These are phyloP conservation scores for Backusella australiensis DNA, from an alignment of 192 early-diverging fungal genomes.

Conservation along the genomic window DNA sequence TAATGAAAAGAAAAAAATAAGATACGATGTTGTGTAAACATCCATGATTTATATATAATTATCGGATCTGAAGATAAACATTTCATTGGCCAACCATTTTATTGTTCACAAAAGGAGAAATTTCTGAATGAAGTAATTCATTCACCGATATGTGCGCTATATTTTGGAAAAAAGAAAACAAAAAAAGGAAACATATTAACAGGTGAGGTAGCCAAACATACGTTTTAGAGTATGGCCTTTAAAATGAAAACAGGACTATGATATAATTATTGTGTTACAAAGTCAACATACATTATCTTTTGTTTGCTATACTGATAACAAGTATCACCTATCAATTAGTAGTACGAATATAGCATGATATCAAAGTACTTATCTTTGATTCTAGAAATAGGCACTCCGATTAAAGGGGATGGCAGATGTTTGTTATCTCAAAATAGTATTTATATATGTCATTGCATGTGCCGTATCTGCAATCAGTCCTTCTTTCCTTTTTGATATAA, in stretches of 20 bases:
- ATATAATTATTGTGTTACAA: neutral
- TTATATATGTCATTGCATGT: neutral
- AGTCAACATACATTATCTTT: neutral
- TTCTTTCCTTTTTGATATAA: neutral
- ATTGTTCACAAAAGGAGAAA: neutral
- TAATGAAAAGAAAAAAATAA: neutral
- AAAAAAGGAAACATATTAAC: neutral
- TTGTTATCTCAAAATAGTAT: neutral
- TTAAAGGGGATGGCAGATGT: neutral
- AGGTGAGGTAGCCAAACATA: neutral
- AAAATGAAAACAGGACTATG: neutral
- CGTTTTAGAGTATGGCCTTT: neutral
- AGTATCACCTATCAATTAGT: neutral
- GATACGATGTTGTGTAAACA: neutral
- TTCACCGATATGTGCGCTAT: neutral
- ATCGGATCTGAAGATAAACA: neutral
- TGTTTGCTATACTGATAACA: conserved; percentile 7
- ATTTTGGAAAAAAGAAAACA: neutral
- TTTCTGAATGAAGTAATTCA: neutral
- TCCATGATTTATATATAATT: neutral
- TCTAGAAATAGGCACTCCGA: neutral
- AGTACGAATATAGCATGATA: neutral
- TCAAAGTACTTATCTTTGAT: neutral
- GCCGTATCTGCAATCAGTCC: neutral
- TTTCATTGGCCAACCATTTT: neutral